Percentiles rank a stretch among this genome's conserved stretches.
These are phyloP conservation scores for Ampelocalamus luodianensis DNA, from an alignment of 176 grass and related monocot genomes.

Conservation along the genomic window DNA sequence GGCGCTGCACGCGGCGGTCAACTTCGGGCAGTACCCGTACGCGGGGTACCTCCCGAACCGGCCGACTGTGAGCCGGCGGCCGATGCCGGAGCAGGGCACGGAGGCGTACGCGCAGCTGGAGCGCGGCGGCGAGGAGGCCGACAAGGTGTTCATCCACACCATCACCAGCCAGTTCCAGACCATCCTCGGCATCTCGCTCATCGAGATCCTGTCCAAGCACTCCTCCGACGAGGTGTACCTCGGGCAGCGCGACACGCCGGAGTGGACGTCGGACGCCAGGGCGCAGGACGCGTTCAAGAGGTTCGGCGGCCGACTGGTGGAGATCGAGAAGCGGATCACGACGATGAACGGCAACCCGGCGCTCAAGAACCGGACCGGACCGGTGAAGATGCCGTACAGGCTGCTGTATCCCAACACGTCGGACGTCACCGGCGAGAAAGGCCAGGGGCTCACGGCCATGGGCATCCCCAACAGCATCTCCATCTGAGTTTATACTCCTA, in stretches of 20 bases:
- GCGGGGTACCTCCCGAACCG: constrained; percentile 77
- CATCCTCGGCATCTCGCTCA: constrained; percentile 71
- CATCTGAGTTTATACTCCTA: constrained; percentile 44
- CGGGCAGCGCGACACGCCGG: constrained; percentile 70
- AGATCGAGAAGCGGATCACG: constrained; percentile 60
- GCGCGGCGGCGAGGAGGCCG: constrained; percentile 47
- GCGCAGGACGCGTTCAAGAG: constrained; percentile 59
- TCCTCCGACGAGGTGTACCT: constrained; percentile 83
- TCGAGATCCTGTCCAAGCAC: constrained; percentile 78
- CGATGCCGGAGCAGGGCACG: constrained; percentile 54
- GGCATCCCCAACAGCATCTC: constrained; percentile 86
- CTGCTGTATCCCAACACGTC: constrained; percentile 83
- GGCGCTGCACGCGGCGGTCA: constrained; percentile 78
- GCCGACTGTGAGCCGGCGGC: constrained; percentile 64
- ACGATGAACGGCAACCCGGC: constrained; percentile 43
- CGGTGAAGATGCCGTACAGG: constrained; percentile 70
- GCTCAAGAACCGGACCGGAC: constrained; percentile 72
- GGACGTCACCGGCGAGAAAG: constrained; percentile 47
- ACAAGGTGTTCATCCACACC: constrained; percentile 64
- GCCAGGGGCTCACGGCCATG: constrained; percentile 54
- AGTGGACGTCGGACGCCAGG: constrained; percentile 70
- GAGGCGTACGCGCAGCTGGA: constrained; percentile 45
- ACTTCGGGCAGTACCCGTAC: constrained; percentile 85
- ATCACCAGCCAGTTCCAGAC: constrained; percentile 78
- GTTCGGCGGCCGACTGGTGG: constrained; percentile 48